These are phyloP conservation scores for Scheffersomyces parashehatae DNA, from an alignment of 1,139 yeast species.

Conservation along the genomic window DNA sequence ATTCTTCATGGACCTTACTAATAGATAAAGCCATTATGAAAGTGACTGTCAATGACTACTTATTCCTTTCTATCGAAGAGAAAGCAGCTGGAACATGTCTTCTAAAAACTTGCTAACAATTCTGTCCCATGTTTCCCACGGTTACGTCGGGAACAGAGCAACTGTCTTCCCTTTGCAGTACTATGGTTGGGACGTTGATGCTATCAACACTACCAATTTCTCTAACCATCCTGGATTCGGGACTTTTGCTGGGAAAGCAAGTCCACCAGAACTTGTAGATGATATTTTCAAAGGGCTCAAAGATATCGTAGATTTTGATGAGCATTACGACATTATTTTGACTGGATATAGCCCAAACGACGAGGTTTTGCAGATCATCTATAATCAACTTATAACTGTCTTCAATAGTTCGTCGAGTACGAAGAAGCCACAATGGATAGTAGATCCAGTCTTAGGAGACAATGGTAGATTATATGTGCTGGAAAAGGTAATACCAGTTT, in stretches of 20 bases:
- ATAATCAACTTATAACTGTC: slow-evolving; percentile 33
- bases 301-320: slow-evolving; percentile 22
- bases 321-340: slow-evolving; percentile 57
- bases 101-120: slow-evolving; percentile 26
- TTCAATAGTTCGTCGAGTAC: slow-evolving; percentile 15
- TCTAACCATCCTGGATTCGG: slow-evolving; percentile 88
- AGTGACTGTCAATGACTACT: too few relatives aligned
- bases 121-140: slow-evolving; percentile 85
- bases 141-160: slow-evolving; percentile 33
- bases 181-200: slow-evolving; percentile 84
- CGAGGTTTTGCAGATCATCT: slow-evolving; percentile 49
- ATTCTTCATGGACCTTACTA: too few relatives aligned
- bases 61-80: too few relatives aligned
- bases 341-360: slow-evolving; percentile 76
- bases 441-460: slow-evolving; percentile 45
- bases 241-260: slow-evolving; percentile 24
- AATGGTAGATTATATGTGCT: slow-evolving; percentile 40
- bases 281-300: slow-evolving; percentile 26
- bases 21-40: too few relatives aligned
- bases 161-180: slow-evolving; percentile 72
- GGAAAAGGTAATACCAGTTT: slow-evolving; percentile 32
- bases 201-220: slow-evolving; percentile 73
- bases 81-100: too few relatives aligned
- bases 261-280: slow-evolving; percentile 17
- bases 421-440: slow-evolving; percentile 27